phyloP scores from a whole-genome alignment of 139 green algal genomes.

The Coelastrella sp. region DNA sequence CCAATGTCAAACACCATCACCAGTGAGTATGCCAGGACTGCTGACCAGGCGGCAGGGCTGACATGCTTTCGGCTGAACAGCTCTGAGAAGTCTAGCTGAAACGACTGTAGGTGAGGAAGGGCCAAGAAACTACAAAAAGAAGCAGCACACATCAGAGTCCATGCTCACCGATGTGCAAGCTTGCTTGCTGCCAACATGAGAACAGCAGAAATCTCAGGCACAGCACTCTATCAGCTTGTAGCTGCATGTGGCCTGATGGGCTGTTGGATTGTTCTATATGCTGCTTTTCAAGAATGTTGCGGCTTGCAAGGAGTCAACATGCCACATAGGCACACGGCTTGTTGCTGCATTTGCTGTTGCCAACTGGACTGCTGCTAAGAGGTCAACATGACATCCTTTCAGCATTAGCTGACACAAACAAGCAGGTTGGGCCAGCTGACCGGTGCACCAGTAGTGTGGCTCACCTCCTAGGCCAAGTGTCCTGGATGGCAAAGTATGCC shows the following conservation, averaged over 20 bases:
- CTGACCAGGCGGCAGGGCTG: slow-evolving; percentile 24
- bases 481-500: slow-evolving; percentile 46
- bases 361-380: no score
- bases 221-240: no score
- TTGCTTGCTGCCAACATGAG: neutral
- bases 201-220: neutral
- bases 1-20: slow-evolving; percentile 72
- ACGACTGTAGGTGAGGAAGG: slow-evolving; percentile 41
- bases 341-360: no score
- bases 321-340: no score
- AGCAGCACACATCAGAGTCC: neutral
- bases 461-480: slow-evolving; percentile 40
- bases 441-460: neutral
- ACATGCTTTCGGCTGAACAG: neutral
- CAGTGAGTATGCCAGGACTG: slow-evolving; percentile 53
- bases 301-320: neutral
- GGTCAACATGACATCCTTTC: no score
- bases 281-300: neutral
- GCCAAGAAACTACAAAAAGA: slow-evolving; percentile 41
- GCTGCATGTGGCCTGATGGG: no score
- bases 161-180: neutral
- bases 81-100: slow-evolving; percentile 34
- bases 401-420: no score
- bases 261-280: neutral
- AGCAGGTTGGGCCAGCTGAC: neutral